Evolutionary conservation across 371 early-diverging fungal species (phyloP).

Genomic region (Actinomortierella wolfii): DNA sequence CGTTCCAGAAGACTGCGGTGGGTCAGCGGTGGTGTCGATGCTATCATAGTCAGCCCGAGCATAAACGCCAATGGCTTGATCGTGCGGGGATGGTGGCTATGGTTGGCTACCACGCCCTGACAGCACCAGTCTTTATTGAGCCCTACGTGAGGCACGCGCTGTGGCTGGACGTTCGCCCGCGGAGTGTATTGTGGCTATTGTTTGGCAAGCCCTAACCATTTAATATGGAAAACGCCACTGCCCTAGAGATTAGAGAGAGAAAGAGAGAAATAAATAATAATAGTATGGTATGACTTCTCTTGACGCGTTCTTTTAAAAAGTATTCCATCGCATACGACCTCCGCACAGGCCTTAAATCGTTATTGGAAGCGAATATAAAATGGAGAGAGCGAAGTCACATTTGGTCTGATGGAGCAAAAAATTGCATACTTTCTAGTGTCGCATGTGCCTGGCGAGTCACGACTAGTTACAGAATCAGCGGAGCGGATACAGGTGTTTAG

Average conservation of each 20-base stretch:
- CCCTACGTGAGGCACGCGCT: conserved; percentile 23
- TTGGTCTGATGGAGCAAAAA: no score
- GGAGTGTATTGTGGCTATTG: conserved; percentile 24
- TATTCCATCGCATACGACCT: no score
- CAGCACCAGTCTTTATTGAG: conserved; percentile 26
- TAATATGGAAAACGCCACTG: no score
- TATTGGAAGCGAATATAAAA: no score
- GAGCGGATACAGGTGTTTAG: no score
- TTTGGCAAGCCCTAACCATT: conserved; percentile 10
- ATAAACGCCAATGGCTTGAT: background rate
- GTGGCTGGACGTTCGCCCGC: conserved; percentile 21
- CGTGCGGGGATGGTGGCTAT: conserved; percentile 13
- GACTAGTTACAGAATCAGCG: no score
- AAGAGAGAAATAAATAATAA: background rate
- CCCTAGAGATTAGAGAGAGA: no score
- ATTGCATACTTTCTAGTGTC: no score
- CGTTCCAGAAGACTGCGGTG: conserved; percentile 7
- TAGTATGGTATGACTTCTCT: background rate
- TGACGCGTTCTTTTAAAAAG: background rate
- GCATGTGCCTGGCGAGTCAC: no score
- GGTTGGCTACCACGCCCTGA: conserved; percentile 11
- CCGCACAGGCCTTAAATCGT: no score
- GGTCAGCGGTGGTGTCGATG: conserved; percentile 4
- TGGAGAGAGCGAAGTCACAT: no score
- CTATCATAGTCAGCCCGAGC: no score